These are phyloP conservation scores for Fusarium duplospermum DNA, from an alignment of 2,329 filamentous ascomycete species.

Conservation along the genomic window DNA sequence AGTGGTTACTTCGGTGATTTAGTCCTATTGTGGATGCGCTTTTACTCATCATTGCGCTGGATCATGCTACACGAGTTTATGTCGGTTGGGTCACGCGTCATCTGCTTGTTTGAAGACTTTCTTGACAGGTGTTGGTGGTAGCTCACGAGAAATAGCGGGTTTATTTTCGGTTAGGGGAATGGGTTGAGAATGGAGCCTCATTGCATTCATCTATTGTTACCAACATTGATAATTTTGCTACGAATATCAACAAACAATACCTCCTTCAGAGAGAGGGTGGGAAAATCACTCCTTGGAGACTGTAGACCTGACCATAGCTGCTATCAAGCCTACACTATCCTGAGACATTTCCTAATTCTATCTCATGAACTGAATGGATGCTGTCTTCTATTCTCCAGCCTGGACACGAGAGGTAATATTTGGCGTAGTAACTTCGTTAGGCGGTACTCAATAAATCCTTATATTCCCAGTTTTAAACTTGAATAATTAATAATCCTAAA, in stretches of 20 bases:
- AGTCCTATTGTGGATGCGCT: neutral
- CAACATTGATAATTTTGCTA: neutral
- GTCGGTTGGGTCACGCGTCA: neutral
- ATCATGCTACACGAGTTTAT: conserved; percentile 24
- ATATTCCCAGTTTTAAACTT: neutral
- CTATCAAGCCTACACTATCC: neutral
- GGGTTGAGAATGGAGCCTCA: neutral
- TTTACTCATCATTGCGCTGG: conserved; percentile 12
- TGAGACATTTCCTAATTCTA: neutral
- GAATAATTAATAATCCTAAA: neutral
- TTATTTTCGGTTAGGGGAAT: neutral
- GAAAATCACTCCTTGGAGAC: neutral
- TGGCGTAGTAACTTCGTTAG: neutral
- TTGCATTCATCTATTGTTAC: neutral
- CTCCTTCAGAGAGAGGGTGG: neutral
- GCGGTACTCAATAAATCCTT: neutral
- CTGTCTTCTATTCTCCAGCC: neutral
- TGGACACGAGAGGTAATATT: neutral
- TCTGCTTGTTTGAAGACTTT: conserved; percentile 2
- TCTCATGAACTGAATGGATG: neutral
- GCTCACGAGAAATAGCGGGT: neutral
- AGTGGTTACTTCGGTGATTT: neutral
- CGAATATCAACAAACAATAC: neutral
- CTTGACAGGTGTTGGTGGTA: conserved; percentile 1
- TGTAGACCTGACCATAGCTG: neutral